These are phyloP conservation scores for Fusarium brevicatenulatum DNA, from an alignment of 2,329 filamentous ascomycete genomes.

Conservation along the genomic window DNA sequence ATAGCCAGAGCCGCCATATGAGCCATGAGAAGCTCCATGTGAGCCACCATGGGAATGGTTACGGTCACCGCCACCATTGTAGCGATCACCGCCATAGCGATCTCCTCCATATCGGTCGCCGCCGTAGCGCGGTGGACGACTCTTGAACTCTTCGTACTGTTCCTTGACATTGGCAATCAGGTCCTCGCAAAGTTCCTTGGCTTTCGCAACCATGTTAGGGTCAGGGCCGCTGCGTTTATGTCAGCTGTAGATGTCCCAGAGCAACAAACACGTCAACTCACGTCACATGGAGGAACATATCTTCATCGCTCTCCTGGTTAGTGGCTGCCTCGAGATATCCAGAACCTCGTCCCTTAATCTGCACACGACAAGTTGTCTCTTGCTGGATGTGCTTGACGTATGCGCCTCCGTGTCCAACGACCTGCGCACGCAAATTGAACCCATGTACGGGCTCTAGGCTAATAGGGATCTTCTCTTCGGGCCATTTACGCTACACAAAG, in stretches of 20 bases:
- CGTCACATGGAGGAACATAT: constrained; percentile 97
- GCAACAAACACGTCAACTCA: constrained; percentile 56
- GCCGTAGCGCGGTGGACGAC: constrained; percentile 73
- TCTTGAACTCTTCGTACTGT: constrained; percentile 92
- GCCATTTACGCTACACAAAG: constrained; percentile 89
- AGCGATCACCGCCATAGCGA: constrained; percentile 58
- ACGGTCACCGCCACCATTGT: constrained; percentile 52
- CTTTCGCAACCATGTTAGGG: constrained; percentile 83
- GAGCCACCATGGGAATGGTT: constrained; percentile 46
- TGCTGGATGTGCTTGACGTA: constrained; percentile 99
- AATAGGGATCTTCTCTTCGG: constrained; percentile 93
- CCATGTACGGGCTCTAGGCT: constrained; percentile 89
- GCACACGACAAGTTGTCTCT: constrained; percentile 93
- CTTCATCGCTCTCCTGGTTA: constrained; percentile 90
- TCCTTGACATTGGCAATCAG: constrained; percentile 86
- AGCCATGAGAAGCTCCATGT: constrained; percentile 41
- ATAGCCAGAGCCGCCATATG: constrained; percentile 45
- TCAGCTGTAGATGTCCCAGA: constrained; percentile 45
- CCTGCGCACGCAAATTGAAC: constrained; percentile 95
- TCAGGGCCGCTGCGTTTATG: constrained; percentile 77
- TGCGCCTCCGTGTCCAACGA: constrained; percentile 91
- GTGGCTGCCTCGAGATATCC: constrained; percentile 92
- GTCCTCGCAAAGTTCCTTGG: constrained; percentile 89
- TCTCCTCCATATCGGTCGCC: constrained; percentile 49
- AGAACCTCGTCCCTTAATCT: constrained; percentile 96